phyloP scores from a whole-genome alignment of 805 yeast species.

The Candida boleticola region DNA sequence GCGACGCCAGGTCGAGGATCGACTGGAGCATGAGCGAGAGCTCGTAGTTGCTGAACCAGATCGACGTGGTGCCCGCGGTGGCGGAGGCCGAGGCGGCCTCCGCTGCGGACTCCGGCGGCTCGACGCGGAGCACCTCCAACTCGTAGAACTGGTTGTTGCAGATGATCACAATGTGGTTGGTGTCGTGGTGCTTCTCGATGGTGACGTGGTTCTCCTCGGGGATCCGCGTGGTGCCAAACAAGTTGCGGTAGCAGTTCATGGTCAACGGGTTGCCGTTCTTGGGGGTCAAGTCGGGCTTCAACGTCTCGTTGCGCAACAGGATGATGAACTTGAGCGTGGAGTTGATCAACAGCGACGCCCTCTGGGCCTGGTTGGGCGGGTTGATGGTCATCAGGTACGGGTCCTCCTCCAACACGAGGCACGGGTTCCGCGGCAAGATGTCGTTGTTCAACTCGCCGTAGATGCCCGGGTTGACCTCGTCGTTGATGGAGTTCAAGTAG shows the following conservation, averaged over 20 bases:
- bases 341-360: conserved; percentile 65
- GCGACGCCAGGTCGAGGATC: conserved; percentile 38
- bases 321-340: conserved; percentile 67
- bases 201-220: conserved; percentile 38
- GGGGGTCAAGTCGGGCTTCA: conserved; percentile 60
- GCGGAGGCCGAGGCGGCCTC: conserved; percentile 15
- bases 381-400: conserved; percentile 54
- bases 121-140: conserved; percentile 48
- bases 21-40: conserved; percentile 42
- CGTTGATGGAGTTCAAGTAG: conserved; percentile 56
- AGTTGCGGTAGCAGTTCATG: conserved; percentile 64
- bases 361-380: conserved; percentile 63
- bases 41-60: conserved; percentile 56
- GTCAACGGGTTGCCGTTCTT: conserved; percentile 51
- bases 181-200: conserved; percentile 35
- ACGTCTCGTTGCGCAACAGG: conserved; percentile 51
- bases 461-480: conserved; percentile 51
- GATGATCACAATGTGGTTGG: conserved; percentile 50
- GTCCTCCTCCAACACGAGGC: conserved; percentile 70
- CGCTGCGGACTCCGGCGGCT: conserved; percentile 3
- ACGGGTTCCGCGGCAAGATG: conserved; percentile 75
- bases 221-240: conserved; percentile 67
- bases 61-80: conserved; percentile 10
- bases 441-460: conserved; percentile 65
- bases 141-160: conserved; percentile 50